Conservation (phyloP, 75 land plant species). For the Cupressus sempervirens region DNA sequence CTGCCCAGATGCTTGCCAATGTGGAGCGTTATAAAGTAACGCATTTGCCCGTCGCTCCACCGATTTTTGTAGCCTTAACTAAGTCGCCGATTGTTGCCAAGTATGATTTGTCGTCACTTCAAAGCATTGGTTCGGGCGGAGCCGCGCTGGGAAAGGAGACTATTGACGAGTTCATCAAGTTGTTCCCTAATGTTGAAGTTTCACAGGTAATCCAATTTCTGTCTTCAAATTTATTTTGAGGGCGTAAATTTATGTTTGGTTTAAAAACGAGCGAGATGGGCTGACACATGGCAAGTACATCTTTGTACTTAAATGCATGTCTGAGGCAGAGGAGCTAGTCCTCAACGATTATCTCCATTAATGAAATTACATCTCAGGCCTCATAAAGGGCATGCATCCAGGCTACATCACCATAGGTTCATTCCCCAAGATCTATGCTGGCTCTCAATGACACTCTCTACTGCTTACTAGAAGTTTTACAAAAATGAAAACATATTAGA, state of each 20-base stretch:
- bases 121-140: conserved; percentile 41
- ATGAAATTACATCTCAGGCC: too few relatives aligned
- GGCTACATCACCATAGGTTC: too few relatives aligned
- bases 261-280: not conserved
- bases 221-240: not conserved
- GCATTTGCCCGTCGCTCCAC: conserved; percentile 38
- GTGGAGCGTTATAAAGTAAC: conserved; percentile 33
- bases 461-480: too few relatives aligned
- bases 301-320: not conserved
- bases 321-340: not conserved
- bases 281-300: not conserved
- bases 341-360: too few relatives aligned
- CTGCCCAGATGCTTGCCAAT: conserved; percentile 16
- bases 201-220: conserved; percentile 38
- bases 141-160: conserved; percentile 51
- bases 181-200: conserved; percentile 33
- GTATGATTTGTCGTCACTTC: conserved; percentile 49
- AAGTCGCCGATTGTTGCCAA: conserved; percentile 13
- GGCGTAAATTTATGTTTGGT: not conserved
- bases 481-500: too few relatives aligned
- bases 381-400: too few relatives aligned
- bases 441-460: too few relatives aligned
- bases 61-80: conserved; percentile 35
- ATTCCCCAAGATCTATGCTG: too few relatives aligned
- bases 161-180: conserved; percentile 19